Evolutionary conservation across 2,329 filamentous ascomycete genomes (phyloP), one percentile per base, ranked within the genome.

Genomic region (Cucurbitaria berberidis): DNA sequence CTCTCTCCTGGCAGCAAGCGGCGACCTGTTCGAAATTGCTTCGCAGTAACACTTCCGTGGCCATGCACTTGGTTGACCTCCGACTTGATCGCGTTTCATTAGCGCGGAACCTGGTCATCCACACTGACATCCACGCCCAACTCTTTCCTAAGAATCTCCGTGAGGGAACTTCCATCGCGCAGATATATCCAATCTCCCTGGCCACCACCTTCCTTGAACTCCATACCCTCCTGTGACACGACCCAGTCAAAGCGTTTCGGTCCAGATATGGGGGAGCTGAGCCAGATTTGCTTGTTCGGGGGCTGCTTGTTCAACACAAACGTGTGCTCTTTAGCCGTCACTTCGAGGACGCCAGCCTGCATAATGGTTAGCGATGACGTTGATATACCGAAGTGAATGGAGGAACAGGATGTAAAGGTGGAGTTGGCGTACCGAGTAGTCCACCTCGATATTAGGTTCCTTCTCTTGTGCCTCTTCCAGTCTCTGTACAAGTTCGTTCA

Each of bases 261-360:
- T 0, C 95, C 95, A 5, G 90, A 93, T 48, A 91, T 81, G 3
- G 95, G 95, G 38, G 91, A 96, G 32, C 91, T 95, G 40, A 98
- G 86, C 95, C 95, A 99, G 71, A 99, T 96, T 69, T 88, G 95
- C 81, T 92, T 95, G 82, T 97, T 98, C 18, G 93, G 92, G 0
- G 95, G 95, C 76, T 99, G 95, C 77, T 99, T 99, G 84, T 99
- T 99, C 78, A 99, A 84, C 55, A 99, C 90, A 73, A 96, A 99
- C 26, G 86, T 93, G 57, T 66, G 52, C 57, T 93, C 92, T 45
- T 86, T 80, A 11, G 82, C 79, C 1, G 86, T 85, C 64, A 98
- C 81, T 59, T 87, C 92, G 64, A 98, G 82, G 50, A 98, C 92
- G 49, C 95, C 93, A 48, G 91, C 85, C 93, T 97, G 66, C 19